Evolutionary conservation across 1,139 yeast genomes (phyloP), one percentile per base, ranked within the genome.

Genomic region (Maudiozyma humilis): DNA sequence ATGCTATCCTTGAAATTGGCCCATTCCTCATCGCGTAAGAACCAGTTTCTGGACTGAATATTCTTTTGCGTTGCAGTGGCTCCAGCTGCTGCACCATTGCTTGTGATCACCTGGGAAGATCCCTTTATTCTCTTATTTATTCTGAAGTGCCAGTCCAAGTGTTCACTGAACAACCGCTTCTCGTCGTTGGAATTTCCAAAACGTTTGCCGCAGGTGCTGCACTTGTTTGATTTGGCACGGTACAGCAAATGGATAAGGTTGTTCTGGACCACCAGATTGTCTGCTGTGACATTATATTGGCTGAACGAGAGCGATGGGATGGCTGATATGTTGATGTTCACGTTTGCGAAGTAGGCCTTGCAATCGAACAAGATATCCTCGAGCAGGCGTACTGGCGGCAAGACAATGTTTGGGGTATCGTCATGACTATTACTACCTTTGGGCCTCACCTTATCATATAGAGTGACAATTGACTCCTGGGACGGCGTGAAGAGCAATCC

Each of bases 141-240:
- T 57, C 97, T 76, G 69, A 88, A 88, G 68, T 91, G 98, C 97
- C 97, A 91, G 65, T 91, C 98, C 54, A 87, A 68, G 64, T 91
- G 98, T 7, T 71, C 70, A 38, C 70, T 65, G 48, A 82, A 72
- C 46, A 74, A 72, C 38, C 64, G 67, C 15, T 72, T 70, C 2
- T 93, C 95, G 43, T 72, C 75, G 1, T 67, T 69, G 37, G 81
- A 76, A 42, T 75, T 75, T 6, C 78, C 71, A 60, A 89, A 93
- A 50, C 99, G 70, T 59, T 85, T 86, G 29, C 96, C 95, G 66
- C 98, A 93, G 16, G 82, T 79, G 15, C 85, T 76, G 68, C 98
- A 93, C 63, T 87, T 91, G 48, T 84, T 76, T 4, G 94, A 79
- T 57, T 82, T 77, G 18, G 59, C 54, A 38, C 67, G 53, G 45